Evolutionary conservation across 768 basidiomycete genomes (phyloP).

Genomic region (Lentinula aciculospora): DNA sequence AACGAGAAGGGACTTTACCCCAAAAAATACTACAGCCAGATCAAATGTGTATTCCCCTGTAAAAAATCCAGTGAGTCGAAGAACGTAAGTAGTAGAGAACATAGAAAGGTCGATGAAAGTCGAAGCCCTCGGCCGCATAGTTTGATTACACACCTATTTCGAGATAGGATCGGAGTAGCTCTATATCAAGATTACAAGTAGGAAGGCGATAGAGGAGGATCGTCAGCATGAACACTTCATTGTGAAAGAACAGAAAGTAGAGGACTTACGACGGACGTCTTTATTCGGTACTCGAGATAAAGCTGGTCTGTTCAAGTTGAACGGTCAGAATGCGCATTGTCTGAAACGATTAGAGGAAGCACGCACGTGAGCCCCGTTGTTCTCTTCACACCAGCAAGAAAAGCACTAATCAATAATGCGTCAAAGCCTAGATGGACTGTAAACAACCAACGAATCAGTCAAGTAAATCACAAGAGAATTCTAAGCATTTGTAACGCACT

Average conservation of each 20-base stretch:
- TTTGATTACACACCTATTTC: constrained; percentile 74
- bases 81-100: neutral
- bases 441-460: too few relatives aligned
- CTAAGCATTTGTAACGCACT: constrained; percentile 31
- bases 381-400: constrained; percentile 81
- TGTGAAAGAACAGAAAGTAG: neutral
- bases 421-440: constrained; percentile 69
- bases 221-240: neutral
- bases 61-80: neutral
- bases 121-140: too few relatives aligned
- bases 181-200: constrained; percentile 39
- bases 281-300: constrained; percentile 80
- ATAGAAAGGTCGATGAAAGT: too few relatives aligned
- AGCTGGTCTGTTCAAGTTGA: constrained; percentile 53
- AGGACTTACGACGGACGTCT: constrained; percentile 72
- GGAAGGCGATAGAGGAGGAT: too few relatives aligned
- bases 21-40: constrained; percentile 78
- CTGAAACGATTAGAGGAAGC: neutral
- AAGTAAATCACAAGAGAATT: too few relatives aligned
- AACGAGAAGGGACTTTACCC: constrained; percentile 42
- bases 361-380: constrained; percentile 83
- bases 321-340: neutral
- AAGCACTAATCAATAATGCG: constrained; percentile 71
- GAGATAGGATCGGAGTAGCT: constrained; percentile 70
- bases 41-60: constrained; percentile 86